Conservation (phyloP, 306 rosid species). For the Trifolium dubium region DNA sequence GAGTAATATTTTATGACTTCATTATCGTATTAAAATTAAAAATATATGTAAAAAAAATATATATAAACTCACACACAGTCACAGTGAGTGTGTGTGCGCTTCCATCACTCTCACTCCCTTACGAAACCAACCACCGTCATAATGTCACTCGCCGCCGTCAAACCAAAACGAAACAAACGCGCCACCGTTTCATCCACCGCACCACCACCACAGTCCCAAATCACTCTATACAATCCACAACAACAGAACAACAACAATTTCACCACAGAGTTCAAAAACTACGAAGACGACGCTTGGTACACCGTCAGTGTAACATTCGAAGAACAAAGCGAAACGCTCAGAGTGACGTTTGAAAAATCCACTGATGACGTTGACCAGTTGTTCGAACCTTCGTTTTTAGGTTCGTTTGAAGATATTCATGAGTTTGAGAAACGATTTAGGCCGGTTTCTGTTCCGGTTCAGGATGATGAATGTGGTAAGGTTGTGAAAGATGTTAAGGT, state of each 20-base stretch:
- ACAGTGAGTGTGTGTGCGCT: too few species aligned
- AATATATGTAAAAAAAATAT: too few species aligned
- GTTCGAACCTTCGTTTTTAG: not conserved
- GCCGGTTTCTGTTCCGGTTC: constrained; percentile 44
- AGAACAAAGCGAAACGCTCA: not conserved
- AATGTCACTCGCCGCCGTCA: too few species aligned
- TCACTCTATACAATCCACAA: not conserved
- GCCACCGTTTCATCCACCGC: not conserved
- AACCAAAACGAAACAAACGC: too few species aligned
- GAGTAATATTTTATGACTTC: too few species aligned
- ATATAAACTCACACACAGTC: too few species aligned
- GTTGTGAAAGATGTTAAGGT: constrained; percentile 19
- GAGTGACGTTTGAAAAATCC: constrained; percentile 11
- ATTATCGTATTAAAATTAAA: too few species aligned
- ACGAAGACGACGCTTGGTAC: constrained; percentile 52
- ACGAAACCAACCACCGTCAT: too few species aligned
- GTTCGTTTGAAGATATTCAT: not conserved
- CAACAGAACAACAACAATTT: not conserved
- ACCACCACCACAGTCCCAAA: not conserved
- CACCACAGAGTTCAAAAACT: constrained; percentile 34
- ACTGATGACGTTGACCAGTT: not conserved
- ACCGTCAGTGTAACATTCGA: not conserved
- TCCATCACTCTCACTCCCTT: too few species aligned
- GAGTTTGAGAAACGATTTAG: constrained; percentile 39
- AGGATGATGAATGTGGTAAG: constrained; percentile 38